Evolutionary conservation across 768 basidiomycete species (phyloP).

Genomic region (Naganishia kalamii): DNA sequence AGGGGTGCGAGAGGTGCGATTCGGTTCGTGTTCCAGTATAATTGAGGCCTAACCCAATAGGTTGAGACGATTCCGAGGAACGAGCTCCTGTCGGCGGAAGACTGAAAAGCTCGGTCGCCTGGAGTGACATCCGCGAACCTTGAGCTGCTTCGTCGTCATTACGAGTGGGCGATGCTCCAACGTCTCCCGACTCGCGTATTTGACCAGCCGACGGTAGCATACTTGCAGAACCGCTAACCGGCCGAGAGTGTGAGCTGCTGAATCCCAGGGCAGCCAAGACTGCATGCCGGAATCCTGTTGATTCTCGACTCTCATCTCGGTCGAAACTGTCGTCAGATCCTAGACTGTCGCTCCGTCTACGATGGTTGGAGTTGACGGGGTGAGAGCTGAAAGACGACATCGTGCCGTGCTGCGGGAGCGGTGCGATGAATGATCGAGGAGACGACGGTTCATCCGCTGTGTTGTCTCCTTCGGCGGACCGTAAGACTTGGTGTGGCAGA

Average conservation of each 20-base stretch:
- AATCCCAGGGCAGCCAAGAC: conserved; percentile 5
- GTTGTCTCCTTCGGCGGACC: too few species aligned
- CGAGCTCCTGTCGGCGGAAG: background rate
- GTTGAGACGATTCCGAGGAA: background rate
- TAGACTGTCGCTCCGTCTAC: background rate
- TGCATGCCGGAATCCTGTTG: conserved; percentile 1
- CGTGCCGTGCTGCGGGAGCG: background rate
- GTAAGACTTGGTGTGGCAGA: too few species aligned
- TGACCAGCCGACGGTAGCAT: background rate
- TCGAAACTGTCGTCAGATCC: background rate
- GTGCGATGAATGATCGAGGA: background rate
- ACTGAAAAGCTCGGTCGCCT: background rate
- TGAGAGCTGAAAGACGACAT: too few species aligned
- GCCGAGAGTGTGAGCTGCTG: conserved; percentile 1
- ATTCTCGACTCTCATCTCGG: conserved; percentile 1
- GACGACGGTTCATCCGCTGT: background rate
- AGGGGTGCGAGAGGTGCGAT: conserved; percentile 1
- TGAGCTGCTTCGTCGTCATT: background rate
- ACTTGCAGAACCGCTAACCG: background rate
- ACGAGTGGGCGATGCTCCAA: background rate
- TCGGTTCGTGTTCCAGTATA: background rate
- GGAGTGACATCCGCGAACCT: background rate
- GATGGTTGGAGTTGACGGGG: too few species aligned
- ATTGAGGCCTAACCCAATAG: background rate
- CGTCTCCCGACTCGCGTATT: background rate